Evolutionary conservation across 2,329 filamentous ascomycete species (phyloP), one percentile per base, ranked within the genome.

Genomic region (Aspergillus pseudotamarii): DNA sequence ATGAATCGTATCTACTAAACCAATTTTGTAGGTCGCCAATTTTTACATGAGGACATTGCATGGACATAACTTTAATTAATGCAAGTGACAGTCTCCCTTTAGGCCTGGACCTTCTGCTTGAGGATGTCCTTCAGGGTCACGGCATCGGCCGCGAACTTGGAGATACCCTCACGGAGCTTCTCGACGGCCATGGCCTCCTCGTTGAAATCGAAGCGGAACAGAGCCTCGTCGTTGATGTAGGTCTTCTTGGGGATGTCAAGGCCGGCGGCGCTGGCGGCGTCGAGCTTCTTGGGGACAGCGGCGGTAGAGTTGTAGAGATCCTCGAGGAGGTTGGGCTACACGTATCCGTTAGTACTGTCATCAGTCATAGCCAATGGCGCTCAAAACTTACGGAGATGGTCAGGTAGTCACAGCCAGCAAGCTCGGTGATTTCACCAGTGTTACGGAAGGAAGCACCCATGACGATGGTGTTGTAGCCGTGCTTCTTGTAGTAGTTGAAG

Each of bases 401-500:
- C 75, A 99, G 86, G 87, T 99, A 99, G 83, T 99, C 95, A 80
- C 94, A 97, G 78, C 95, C 95, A 79, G 94, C 94, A 67, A 99
- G 89, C 87, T 99, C 95, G 55, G 93, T 98, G 82, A 99, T 96
- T 86, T 99, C 95, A 76, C 95, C 95, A 68, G 85, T 85, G 86
- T 91, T 98, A 80, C 95, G 90, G 93, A 99, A 99, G 46, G 94
- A 97, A 72, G 95, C 95, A 78, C 95, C 95, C 95, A 99, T 99
- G 83, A 99, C 95, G 75, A 98, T 97, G 81, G 95, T 99, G 76
- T 96, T 97, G 90, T 99, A 97, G 81, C 91, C 93, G 81, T 85
- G 92, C 88, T 98, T 98, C 92, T 99, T 99, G 91, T 99, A 99
- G 92, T 99, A 99, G 89, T 99, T 95, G 89, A 91, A 99, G 85